Evolutionary conservation across 2,329 filamentous ascomycete genomes (phyloP), one percentile per base, ranked within the genome.

Genomic region (Orbilia quercus): DNA sequence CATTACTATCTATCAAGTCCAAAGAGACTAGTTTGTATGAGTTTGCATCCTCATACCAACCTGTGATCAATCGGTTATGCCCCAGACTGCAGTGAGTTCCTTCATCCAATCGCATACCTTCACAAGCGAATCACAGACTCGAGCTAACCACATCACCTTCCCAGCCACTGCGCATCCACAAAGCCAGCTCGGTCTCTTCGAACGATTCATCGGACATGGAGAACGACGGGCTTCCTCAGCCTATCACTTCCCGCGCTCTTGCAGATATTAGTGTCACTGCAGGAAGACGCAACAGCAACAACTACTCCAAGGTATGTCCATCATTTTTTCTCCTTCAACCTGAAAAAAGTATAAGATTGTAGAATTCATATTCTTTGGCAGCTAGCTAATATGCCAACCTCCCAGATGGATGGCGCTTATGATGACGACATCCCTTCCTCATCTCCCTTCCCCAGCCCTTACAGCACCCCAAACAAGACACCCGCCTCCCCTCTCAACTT

Each of bases 251-350:
- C 79, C 88, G 90, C 78, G 91, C 95, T 69, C 86, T 99, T 76
- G 91, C 92, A 75, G 95, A 99, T 83, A 88, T 99, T 79, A 91
- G 90, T 77, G 90, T 91, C 58, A 90, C 90, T 75, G 91, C 93
- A 82, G 89, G 88, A 81, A 88, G 94, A 80, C 87, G 93, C 78
- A 98, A 98, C 59, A 96, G 90, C 83, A 96, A 90, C 87, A 92
- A 90, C 78, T 90, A 93, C 80, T 81, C 83, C 74, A 84, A 82
- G 83, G 70, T 92, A 90, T 86, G 90, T 80, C 31, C 6, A 2
- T 25, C 18, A 23, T 25, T 55, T 55, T 58, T n/a, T n/a, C n/a
- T n/a, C n/a, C n/a, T n/a, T n/a, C n/a, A n/a, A n/a, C n/a, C n/a
- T 75, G 55, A 40, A 22, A 23, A 7, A 9, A 4, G 28, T 5